phyloP scores from a whole-genome alignment of 140 eudicot genomes.

The Senecio squalidus region DNA sequence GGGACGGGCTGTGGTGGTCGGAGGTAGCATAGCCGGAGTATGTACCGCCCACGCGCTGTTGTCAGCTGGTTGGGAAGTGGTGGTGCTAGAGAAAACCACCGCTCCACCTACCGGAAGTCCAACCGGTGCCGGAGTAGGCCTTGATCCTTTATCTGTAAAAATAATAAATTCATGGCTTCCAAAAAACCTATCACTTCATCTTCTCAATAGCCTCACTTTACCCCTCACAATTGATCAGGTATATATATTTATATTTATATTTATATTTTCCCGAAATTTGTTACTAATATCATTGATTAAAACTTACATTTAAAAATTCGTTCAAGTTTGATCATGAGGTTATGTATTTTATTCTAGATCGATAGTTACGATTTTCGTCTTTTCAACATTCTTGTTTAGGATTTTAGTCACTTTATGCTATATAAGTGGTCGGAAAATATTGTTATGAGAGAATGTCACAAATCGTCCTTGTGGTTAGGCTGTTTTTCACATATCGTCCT shows the following conservation, averaged over 20 bases:
- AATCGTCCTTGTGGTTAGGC: no score
- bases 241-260: not conserved
- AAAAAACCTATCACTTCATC: conserved; percentile 12
- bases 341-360: no score
- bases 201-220: conserved; percentile 42
- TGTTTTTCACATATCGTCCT: no score
- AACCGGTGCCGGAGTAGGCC: conserved; percentile 90
- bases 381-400: no score
- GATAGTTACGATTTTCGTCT: no score
- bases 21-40: conserved; percentile 89
- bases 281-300: no score
- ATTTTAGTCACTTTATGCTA: no score
- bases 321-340: no score
- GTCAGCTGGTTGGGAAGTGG: conserved; percentile 78
- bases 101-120: conserved; percentile 75
- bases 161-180: conserved; percentile 60
- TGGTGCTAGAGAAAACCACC: conserved; percentile 63
- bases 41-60: conserved; percentile 65
- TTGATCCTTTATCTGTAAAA: conserved; percentile 47
- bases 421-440: no score
- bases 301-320: no score
- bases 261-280: not conserved
- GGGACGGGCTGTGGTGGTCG: conserved; percentile 58
- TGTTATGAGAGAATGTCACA: no score
- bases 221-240: conserved; percentile 82